Evolutionary conservation across 768 basidiomycete genomes (phyloP).

Genomic region (Collybia mongolica): DNA sequence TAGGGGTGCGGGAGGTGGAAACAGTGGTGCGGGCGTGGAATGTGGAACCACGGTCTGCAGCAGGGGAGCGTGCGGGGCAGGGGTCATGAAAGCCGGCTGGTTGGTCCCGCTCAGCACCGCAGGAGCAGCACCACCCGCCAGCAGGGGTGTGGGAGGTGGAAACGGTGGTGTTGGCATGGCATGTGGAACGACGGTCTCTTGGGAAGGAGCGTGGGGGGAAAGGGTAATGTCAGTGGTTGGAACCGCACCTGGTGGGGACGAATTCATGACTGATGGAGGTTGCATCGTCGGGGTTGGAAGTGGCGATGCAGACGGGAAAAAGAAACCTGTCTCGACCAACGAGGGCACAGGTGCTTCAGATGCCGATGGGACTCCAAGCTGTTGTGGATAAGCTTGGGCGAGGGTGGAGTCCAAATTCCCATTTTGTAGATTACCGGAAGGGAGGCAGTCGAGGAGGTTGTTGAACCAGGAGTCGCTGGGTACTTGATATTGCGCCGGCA

Average conservation of each 20-base stretch:
- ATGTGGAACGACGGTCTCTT: not conserved
- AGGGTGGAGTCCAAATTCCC: not conserved
- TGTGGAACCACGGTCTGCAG: too few relatives aligned
- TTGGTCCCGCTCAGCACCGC: too few relatives aligned
- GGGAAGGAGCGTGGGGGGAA: not conserved
- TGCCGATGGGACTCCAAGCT: not conserved
- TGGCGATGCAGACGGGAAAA: not conserved
- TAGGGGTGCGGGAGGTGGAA: too few relatives aligned
- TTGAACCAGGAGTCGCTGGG: not conserved
- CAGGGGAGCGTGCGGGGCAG: too few relatives aligned
- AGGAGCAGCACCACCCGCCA: too few relatives aligned
- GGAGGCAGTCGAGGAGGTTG: not conserved
- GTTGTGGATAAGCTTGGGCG: not conserved
- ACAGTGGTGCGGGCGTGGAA: too few relatives aligned
- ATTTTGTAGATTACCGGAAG: not conserved
- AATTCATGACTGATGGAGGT: not conserved
- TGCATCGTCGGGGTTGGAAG: not conserved
- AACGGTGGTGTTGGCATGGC: too few relatives aligned
- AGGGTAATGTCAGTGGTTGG: not conserved
- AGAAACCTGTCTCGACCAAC: not conserved
- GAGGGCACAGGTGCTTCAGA: not conserved
- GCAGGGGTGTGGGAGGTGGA: too few relatives aligned
- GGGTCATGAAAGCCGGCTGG: too few relatives aligned
- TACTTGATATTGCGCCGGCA: not conserved
- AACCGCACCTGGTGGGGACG: not conserved